phyloP scores from a whole-genome alignment of 345 rosid genomes.

The Aquilaria malaccensis region DNA sequence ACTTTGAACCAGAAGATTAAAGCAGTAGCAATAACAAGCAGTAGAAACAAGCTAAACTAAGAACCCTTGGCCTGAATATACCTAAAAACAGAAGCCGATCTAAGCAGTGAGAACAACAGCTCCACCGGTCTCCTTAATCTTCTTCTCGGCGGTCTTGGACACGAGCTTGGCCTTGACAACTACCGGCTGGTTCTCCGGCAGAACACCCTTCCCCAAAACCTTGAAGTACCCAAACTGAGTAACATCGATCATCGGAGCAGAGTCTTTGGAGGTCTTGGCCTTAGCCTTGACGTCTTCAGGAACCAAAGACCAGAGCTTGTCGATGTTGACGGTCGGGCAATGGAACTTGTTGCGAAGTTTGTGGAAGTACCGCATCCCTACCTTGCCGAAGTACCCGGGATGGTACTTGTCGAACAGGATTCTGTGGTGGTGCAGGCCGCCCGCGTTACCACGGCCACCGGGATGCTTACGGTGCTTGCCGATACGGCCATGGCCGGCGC shows the following conservation, averaged over 20 bases:
- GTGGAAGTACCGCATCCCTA: slow-evolving; percentile 81
- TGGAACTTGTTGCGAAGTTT: slow-evolving; percentile 65
- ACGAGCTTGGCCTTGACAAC: slow-evolving; percentile 5
- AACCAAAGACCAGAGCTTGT: slow-evolving; percentile 67
- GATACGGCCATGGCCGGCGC: slow-evolving; percentile 75
- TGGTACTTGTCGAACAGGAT: slow-evolving; percentile 87
- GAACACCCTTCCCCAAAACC: slow-evolving; percentile 7
- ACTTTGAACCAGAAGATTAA: no score
- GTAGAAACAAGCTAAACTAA: no score
- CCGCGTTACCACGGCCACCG: slow-evolving; percentile 79
- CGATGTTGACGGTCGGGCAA: slow-evolving; percentile 72
- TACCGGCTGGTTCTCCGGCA: slow-evolving; percentile 3
- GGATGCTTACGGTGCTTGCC: slow-evolving; percentile 82
- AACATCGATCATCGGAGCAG: slow-evolving; percentile 4
- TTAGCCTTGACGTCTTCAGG: slow-evolving; percentile 42
- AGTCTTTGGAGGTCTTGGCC: slow-evolving; percentile 45
- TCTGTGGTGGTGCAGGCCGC: slow-evolving; percentile 83
- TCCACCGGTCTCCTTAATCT: slow-evolving; percentile 2
- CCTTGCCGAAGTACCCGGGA: slow-evolving; percentile 74
- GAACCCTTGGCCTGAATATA: no score
- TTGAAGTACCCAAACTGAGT: slow-evolving; percentile 5
- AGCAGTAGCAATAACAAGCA: no score
- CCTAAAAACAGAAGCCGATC: neutral
- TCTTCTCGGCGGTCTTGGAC: slow-evolving; percentile 6
- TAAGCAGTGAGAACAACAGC: slow-evolving; percentile 7